These are phyloP conservation scores for Mediolabrus comicus DNA, from an alignment of 108 stramenopile species.

Conservation along the genomic window DNA sequence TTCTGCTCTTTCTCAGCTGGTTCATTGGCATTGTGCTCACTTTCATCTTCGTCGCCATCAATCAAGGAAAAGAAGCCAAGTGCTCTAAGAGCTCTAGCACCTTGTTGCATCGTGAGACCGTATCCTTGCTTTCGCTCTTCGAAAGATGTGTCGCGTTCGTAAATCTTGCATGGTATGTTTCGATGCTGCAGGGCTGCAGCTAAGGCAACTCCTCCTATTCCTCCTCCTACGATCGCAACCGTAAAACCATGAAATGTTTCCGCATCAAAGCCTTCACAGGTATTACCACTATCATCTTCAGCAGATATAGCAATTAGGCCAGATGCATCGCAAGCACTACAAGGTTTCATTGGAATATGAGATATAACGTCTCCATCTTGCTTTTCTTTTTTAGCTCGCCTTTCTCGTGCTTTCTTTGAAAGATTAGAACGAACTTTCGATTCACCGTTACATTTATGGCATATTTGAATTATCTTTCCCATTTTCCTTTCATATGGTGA, in stretches of 20 bases:
- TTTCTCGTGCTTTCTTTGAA: slow-evolving; percentile 52
- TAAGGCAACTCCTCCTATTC: slow-evolving; percentile 81
- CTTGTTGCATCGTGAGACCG: slow-evolving; percentile 92
- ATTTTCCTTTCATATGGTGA: slow-evolving; percentile 39
- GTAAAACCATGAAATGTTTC: slow-evolving; percentile 1
- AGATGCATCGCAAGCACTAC: slow-evolving; percentile 40
- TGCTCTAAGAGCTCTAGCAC: slow-evolving; percentile 60
- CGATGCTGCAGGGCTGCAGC: slow-evolving; percentile 82
- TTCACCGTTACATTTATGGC: slow-evolving; percentile 62
- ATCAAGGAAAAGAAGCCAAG: slow-evolving; percentile 54
- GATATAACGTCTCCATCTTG: slow-evolving; percentile 11
- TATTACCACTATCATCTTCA: not conserved
- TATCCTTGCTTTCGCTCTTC: slow-evolving; percentile 78
- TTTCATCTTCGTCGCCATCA: slow-evolving; percentile 12
- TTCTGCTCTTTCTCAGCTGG: not conserved
- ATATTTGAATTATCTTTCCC: slow-evolving; percentile 27
- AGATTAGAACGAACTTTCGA: slow-evolving; percentile 46
- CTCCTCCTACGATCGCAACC: slow-evolving; percentile 83
- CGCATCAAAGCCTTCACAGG: too few species aligned
- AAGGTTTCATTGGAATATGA: slow-evolving; percentile 47
- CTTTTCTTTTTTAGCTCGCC: slow-evolving; percentile 6
- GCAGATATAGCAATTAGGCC: slow-evolving; percentile 27
- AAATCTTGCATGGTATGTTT: slow-evolving; percentile 62
- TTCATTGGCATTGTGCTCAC: not conserved
- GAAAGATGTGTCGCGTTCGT: slow-evolving; percentile 78